Base-by-base conservation (phyloP, 768 basidiomycete species). In the Guyanaporus albipodus region DNA sequence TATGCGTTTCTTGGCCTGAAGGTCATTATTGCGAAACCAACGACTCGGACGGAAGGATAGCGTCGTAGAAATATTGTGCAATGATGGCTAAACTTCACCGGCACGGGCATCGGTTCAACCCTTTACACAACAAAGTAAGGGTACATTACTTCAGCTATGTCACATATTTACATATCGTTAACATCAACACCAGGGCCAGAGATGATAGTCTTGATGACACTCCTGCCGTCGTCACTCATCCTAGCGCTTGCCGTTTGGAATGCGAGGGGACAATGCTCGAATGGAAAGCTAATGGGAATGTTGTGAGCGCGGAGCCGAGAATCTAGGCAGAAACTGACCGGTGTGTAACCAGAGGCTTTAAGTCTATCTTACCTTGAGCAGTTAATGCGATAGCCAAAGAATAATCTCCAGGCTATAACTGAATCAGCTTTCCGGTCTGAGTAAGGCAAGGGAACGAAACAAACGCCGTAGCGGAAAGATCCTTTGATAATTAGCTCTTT, bases 311-410 rank as follows among this genome's bases (percentile, higher is more conserved):
- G n/a, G 17, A 15, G 21, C 44, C 34, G 11, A 31, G n/a, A 27
- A 26, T 29, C 24, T 21, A 21, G 15, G 19, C 22, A 34, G 40
- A 28, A 31, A 55, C 72, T 52, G 57, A 91, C 79, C 89, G 77
- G 65, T 97, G 93, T 17, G 92, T 90, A 53, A 96, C 84, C 27
- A 98, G 73, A 2, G 93, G 84, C 63, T 86, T 89, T 45, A 97
- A 75, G 65, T 96, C 79, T 54, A 97, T 78, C 62, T 82, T 85
- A 41, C 91, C 91, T 53, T 80, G 77, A 10, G 87, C 75, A 38
- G 84, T 91, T 34, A 97, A 78, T 38, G 85, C 80, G 56, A 98
- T 87, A 14, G 92, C 87, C 48, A 91, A 75, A 21, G 79, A 78
- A 64, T 95, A 96, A 63, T 87, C 85, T 11, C 91, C 92, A 33